Evolutionary conservation across 345 rosid species (phyloP), one percentile per base, ranked within the genome.

Genomic region (Alliaria petiolata): DNA sequence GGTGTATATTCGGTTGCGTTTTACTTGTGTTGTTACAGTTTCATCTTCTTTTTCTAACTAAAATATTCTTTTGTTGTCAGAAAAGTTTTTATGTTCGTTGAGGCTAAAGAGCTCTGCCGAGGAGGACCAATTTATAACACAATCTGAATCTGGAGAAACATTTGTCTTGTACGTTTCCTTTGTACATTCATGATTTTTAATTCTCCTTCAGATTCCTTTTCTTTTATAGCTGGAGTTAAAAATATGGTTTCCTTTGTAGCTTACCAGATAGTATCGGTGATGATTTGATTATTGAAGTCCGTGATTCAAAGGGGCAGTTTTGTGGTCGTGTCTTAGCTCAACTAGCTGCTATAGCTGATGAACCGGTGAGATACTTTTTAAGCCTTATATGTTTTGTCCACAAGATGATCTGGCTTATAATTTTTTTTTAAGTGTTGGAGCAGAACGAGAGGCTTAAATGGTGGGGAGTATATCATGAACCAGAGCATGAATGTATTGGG

Each of bases 401-500:
- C 20, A 7, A 35, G 34, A 33, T n/a, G 13, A 7, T 34, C 30
- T 20, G 12, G 39, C 38, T 40, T 69, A 40, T 68, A 42, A 42
- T 54, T 15, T 72, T 15, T 72, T 5, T 22, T 22, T 5, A 66
- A 67, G 13, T 30, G 42, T 43, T 42, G 42, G 33, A 12, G 62
- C 85, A 92, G 95, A 83, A 79, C 69, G 86, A 90, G 62, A 91
- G 89, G 76, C 73, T 82, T 49, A 85, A 91, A 15, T 92, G 98
- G 98, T 92, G 96, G 96, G 82, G 93, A 14, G 81, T 90, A 64
- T 92, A 82, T 81, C 82, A 76, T 38, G 96, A 92, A 78, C 95
- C 98, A 59, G 96, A 84, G 53, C 98, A 92, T 74, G 98, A 88
- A 76, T 86, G 84, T 53, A 84, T 84, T 44, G 98, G 98, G 49